A percentile compares a stretch with the other conserved stretches of the same genome.
phyloP scores from a whole-genome alignment of 768 basidiomycete species.

The Macrolepiota albuminosa region DNA sequence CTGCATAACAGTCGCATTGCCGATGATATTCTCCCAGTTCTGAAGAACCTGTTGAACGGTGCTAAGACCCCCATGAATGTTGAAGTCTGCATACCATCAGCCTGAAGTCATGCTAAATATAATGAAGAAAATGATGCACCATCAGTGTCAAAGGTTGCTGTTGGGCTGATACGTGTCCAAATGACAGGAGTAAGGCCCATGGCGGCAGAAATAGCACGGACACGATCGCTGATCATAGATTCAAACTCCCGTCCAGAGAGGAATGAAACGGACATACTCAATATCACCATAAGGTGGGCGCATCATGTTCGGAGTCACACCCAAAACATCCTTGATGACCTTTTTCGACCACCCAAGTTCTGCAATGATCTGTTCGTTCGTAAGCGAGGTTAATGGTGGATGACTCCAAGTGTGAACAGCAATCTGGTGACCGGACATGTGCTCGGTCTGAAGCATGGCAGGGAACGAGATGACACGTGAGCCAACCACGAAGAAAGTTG shows the following conservation, averaged over 20 bases:
- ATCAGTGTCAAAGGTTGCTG: constrained; percentile 66
- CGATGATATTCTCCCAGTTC: constrained; percentile 73
- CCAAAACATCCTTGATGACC: constrained; percentile 77
- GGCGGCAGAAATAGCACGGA: constrained; percentile 75
- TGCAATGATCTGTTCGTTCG: constrained; percentile 80
- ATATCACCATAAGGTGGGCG: constrained; percentile 81
- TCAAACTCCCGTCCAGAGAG: not conserved
- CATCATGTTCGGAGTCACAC: constrained; percentile 75
- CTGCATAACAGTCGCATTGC: constrained; percentile 48
- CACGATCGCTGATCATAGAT: constrained; percentile 57
- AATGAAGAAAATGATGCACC: constrained; percentile 30
- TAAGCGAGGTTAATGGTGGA: constrained; percentile 61
- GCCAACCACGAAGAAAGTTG: constrained; percentile 88
- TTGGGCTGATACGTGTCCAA: constrained; percentile 67
- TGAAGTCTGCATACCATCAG: constrained; percentile 54
- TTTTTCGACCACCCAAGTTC: constrained; percentile 88
- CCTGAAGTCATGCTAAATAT: not conserved
- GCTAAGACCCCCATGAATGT: constrained; percentile 64
- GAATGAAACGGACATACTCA: constrained; percentile 39
- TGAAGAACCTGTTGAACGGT: constrained; percentile 54
- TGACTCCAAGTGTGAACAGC: constrained; percentile 71
- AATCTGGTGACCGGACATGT: constrained; percentile 77
- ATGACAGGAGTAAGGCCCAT: constrained; percentile 84
- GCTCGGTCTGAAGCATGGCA: constrained; percentile 64
- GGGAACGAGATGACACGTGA: constrained; percentile 75